These are phyloP conservation scores for Sanghuangporus sanghuang DNA, from an alignment of 1,284 basidiomycete species.

Conservation along the genomic window DNA sequence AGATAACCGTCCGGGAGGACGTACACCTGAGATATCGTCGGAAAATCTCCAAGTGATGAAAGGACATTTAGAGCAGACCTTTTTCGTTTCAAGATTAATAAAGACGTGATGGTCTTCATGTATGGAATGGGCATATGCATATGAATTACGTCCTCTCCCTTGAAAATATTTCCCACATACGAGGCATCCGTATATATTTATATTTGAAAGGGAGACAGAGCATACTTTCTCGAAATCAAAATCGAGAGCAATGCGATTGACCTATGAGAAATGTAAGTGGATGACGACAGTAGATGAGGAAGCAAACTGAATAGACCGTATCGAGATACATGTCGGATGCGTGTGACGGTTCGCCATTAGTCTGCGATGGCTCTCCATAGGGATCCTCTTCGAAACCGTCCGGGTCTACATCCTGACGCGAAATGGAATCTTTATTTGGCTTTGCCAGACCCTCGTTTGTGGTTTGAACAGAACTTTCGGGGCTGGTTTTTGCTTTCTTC, in stretches of 20 bases:
- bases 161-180: constrained; percentile 99
- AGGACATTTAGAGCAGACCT: constrained; percentile 49
- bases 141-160: constrained; percentile 88
- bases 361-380: constrained; percentile 40
- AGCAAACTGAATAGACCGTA: constrained; percentile 51
- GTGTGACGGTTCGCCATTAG: constrained; percentile 40
- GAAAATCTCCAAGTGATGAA: constrained; percentile 17
- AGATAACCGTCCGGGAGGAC: constrained; percentile 97
- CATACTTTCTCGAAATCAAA: constrained; percentile 99
- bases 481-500: constrained; percentile 38
- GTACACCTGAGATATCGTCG: constrained; percentile 64
- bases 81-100: constrained; percentile 90
- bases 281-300: not conserved
- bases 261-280: constrained; percentile 40
- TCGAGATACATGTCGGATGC: constrained; percentile 93
- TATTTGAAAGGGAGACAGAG: constrained; percentile 92
- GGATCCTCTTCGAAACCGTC: constrained; percentile 38
- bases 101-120: constrained; percentile 98
- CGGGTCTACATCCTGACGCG: constrained; percentile 1
- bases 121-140: constrained; percentile 96
- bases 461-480: not conserved
- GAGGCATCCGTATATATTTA: constrained; percentile 97
- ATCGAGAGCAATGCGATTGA: constrained; percentile 85
- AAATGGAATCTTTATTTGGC: constrained; percentile 1
- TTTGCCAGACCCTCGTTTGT: constrained; percentile 14